phyloP scores from a whole-genome alignment of 2,329 filamentous ascomycete species.

The Xylariaceae sp. region DNA sequence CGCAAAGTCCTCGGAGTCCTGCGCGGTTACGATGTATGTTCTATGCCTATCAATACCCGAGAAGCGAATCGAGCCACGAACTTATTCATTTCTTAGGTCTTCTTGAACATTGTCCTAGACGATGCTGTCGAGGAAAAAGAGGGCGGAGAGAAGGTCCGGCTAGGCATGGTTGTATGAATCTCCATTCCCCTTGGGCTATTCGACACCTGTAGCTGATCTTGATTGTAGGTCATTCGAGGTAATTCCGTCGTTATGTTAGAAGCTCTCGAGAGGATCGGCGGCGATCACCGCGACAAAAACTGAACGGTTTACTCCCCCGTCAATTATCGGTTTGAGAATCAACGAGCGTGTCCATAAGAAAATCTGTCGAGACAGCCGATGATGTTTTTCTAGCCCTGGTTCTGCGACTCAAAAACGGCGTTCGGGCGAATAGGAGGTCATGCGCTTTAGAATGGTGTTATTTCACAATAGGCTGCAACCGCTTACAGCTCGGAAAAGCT shows the following conservation, averaged over 20 bases:
- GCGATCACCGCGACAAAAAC: slow-evolving; percentile 47
- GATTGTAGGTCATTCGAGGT: slow-evolving; percentile 76
- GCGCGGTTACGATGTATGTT: slow-evolving; percentile 87
- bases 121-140: slow-evolving; percentile 94
- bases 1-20: slow-evolving; percentile 94
- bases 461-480: no score
- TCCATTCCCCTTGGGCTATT: neutral
- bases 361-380: no score
- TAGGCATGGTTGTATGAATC: slow-evolving; percentile 88
- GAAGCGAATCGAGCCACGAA: neutral
- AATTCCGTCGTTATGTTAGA: slow-evolving; percentile 99
- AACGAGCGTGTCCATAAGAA: no score
- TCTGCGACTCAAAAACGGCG: no score
- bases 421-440: no score
- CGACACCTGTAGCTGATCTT: slow-evolving; percentile 23
- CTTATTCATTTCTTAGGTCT: slow-evolving; percentile 60
- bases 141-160: slow-evolving; percentile 80
- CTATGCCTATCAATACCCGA: neutral
- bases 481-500: no score
- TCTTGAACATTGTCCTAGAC: slow-evolving; percentile 96
- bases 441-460: no score
- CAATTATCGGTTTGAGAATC: no score
- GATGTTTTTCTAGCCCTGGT: no score
- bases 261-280: slow-evolving; percentile 65
- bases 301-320: no score